Evolutionary conservation across 768 basidiomycete genomes (phyloP), one percentile per base, ranked within the genome.

Genomic region (Agaricus subrufescens): DNA sequence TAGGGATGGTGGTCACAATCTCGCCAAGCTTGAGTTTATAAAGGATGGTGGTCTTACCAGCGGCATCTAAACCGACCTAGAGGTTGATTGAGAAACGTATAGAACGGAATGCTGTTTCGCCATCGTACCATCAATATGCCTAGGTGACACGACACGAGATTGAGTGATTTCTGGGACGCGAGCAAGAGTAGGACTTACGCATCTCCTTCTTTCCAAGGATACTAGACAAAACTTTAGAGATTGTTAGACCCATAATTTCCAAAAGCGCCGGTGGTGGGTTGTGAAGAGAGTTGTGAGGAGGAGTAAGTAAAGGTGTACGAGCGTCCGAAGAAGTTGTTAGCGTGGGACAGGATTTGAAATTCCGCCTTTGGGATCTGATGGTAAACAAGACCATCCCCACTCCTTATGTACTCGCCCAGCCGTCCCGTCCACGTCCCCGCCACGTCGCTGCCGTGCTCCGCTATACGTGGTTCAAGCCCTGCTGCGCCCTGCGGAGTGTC

Each of bases 21-120:
- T 99, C 97, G 74, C 96, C 97, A 56, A 98, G 86, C 81, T 98
- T 98, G 70, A 98, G 83, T 82, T 98, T 99, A 84, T 97, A 99
- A 64, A 99, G 81, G 66, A 98, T 99, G 69, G 91, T 93, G 62
- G 94, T 97, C 77, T 98, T 97, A 80, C 95, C 95, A 65, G 96
- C 96, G 67, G 97, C 97, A 70, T 99, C 97, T 67, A 99, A 92
- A 77, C 97, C 97, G 69, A 99, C 96, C 96, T 91, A 64, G 40
- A 58, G 44, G 34, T 27, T 31, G 50, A 50, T 26, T 64, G 51
- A 65, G 49, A 48, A 52, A 27, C 50, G 54, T 55, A 61, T 52
- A 55, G 56, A 46, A 44, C 54, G 59, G 63, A 62, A 34, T 34
- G 60, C 55, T 64, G 65, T 56, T 47, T 39, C 54, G 43, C 45